phyloP scores from a whole-genome alignment of 768 basidiomycete species.

The Suillus discolor region DNA sequence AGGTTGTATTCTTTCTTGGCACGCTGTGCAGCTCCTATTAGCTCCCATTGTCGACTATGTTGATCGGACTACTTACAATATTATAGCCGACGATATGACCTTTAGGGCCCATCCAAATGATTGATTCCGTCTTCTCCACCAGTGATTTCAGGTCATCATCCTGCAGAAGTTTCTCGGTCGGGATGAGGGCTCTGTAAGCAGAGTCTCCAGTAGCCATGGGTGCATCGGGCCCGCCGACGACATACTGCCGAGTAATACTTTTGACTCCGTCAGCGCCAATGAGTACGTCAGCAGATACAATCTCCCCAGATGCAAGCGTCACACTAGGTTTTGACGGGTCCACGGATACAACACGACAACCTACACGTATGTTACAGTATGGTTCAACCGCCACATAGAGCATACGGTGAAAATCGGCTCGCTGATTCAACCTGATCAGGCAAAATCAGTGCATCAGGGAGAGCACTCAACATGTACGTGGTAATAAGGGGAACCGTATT shows the following conservation, averaged over 20 bases:
- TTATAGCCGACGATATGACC: slow-evolving; percentile 49
- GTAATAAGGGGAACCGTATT: slow-evolving; percentile 38
- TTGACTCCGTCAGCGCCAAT: slow-evolving; percentile 58
- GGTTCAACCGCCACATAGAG: slow-evolving; percentile 38
- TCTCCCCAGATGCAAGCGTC: slow-evolving; percentile 44
- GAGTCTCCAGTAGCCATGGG: slow-evolving; percentile 63
- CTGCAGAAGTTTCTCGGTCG: slow-evolving; percentile 43
- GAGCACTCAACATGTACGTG: slow-evolving; percentile 34
- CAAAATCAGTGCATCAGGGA: not conserved
- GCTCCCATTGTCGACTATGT: not conserved
- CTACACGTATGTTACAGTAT: slow-evolving; percentile 38
- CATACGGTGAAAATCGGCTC: slow-evolving; percentile 51
- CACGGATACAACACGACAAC: slow-evolving; percentile 38
- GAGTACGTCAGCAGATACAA: slow-evolving; percentile 46
- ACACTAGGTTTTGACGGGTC: slow-evolving; percentile 36
- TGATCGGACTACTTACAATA: slow-evolving; percentile 36
- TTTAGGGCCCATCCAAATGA: slow-evolving; percentile 61
- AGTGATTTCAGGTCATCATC: slow-evolving; percentile 56
- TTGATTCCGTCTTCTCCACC: slow-evolving; percentile 54
- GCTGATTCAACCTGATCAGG: slow-evolving; percentile 18
- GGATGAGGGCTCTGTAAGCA: slow-evolving; percentile 60
- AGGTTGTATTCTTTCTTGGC: slow-evolving; percentile 47
- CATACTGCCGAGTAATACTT: slow-evolving; percentile 49
- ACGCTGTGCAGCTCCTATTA: slow-evolving; percentile 21
- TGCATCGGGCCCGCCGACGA: slow-evolving; percentile 49